These are phyloP conservation scores for Phialocephala subalpina DNA, from an alignment of 2,329 filamentous ascomycete genomes.

Conservation along the genomic window DNA sequence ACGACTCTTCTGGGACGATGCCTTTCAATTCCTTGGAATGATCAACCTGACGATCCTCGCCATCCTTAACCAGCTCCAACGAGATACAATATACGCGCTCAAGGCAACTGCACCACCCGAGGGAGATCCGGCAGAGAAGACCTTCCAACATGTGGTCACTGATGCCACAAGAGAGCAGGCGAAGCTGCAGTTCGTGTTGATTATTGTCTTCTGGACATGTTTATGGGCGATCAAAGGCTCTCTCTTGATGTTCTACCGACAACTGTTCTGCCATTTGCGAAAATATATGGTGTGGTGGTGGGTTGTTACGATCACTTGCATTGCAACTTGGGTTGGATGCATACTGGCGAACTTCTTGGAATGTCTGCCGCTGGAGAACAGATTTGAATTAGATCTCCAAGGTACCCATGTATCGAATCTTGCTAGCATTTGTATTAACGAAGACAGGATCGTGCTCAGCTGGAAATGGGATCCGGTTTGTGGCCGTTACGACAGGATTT, in stretches of 20 bases:
- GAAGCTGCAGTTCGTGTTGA: constrained; percentile 33
- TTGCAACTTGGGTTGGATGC: constrained; percentile 12
- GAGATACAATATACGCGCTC: constrained; percentile 2
- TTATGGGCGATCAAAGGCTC: constrained; percentile 38
- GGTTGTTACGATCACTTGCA: constrained; percentile 28
- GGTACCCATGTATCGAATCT: neutral
- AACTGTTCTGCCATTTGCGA: constrained; percentile 19
- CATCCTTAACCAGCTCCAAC: neutral
- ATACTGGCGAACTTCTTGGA: constrained; percentile 18
- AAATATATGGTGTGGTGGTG: constrained; percentile 35
- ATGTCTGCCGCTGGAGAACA: constrained; percentile 15
- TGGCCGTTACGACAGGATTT: constrained; percentile 23
- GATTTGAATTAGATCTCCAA: constrained; percentile 23
- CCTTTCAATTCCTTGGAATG: neutral
- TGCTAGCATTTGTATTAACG: neutral
- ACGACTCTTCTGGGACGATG: constrained; percentile 12
- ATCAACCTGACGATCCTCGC: neutral
- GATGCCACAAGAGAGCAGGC: neutral
- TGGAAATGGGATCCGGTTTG: constrained; percentile 9
- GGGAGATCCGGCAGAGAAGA: neutral
- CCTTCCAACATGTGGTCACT: neutral
- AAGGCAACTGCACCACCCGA: neutral
- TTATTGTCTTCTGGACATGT: constrained; percentile 37
- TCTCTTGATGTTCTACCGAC: constrained; percentile 35
- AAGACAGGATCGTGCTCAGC: constrained; percentile 1